Conservation (phyloP, 805 yeast species). For the Starmerella khaoyaiensis region DNA sequence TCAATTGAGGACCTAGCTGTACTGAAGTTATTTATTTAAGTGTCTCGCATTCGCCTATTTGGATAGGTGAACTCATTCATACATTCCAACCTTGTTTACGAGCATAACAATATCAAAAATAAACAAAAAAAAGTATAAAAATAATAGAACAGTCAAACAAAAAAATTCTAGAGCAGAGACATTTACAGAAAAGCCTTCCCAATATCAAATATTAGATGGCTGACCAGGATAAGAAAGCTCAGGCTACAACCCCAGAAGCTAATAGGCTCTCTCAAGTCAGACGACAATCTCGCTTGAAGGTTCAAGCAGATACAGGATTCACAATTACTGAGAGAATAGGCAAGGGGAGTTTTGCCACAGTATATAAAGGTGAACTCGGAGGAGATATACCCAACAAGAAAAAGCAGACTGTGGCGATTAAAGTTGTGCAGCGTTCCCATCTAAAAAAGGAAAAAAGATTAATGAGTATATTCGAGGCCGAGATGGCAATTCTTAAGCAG, state of each 20-base stretch:
- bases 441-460: slow-evolving; percentile 59
- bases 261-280: slow-evolving; percentile 1
- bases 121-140: not conserved
- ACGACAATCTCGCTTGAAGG: not conserved
- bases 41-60: no score
- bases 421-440: slow-evolving; percentile 71
- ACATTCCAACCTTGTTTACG: not conserved
- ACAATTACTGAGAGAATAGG: slow-evolving; percentile 66
- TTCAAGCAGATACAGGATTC: slow-evolving; percentile 12
- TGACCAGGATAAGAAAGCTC: no score
- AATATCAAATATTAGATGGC: no score
- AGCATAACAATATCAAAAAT: not conserved
- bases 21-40: no score
- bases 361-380: slow-evolving; percentile 57
- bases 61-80: no score
- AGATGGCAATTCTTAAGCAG: slow-evolving; percentile 75
- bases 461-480: slow-evolving; percentile 82
- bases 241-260: slow-evolving; percentile 2
- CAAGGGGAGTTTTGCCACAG: slow-evolving; percentile 90
- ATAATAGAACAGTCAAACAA: no score
- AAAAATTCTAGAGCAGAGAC: no score
- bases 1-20: no score
- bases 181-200: no score
- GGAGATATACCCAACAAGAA: slow-evolving; percentile 7
- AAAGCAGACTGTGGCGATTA: slow-evolving; percentile 59